Percentiles rank a stretch among this genome's conserved stretches.
Conservation (phyloP, 179 eudicot genomes). For the Heliamphora pulchella region DNA sequence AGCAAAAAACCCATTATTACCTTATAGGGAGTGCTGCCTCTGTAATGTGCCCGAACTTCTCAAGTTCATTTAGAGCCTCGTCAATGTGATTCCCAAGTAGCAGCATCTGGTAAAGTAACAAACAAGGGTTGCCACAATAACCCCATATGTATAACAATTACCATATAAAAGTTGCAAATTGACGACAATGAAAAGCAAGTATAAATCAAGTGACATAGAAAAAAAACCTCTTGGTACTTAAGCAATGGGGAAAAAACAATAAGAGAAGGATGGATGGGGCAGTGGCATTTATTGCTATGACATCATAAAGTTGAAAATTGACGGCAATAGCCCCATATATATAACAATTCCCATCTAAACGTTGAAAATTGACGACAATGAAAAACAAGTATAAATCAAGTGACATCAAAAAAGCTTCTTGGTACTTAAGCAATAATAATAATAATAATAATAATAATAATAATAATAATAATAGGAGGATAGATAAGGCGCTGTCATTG, state of each 20-base stretch:
- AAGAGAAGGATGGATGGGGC: neutral
- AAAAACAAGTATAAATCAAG: neutral
- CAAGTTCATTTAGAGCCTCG: constrained; percentile 62
- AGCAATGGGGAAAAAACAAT: neutral
- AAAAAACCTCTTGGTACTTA: neutral
- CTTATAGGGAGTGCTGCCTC: constrained; percentile 44
- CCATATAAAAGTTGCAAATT: neutral
- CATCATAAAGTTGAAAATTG: too few species aligned
- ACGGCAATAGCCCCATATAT: too few species aligned
- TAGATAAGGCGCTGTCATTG: neutral
- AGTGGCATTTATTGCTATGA: neutral
- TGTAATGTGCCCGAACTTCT: constrained; percentile 37
- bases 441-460: neutral
- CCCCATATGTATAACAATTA: too few species aligned
- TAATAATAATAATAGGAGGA: neutral
- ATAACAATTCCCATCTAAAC: neutral
- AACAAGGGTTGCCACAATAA: neutral
- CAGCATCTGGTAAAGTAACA: constrained; percentile 47
- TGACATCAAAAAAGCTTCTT: neutral
- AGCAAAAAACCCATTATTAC: constrained; percentile 32
- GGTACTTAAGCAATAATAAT: neutral
- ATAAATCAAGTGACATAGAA: neutral
- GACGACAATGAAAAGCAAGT: neutral
- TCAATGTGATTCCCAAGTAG: constrained; percentile 52
- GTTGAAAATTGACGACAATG: neutral